A percentile compares a stretch with the other conserved stretches of the same genome.
phyloP scores from a whole-genome alignment of 2,329 filamentous ascomycete species.

The Phialocephala sp. region DNA sequence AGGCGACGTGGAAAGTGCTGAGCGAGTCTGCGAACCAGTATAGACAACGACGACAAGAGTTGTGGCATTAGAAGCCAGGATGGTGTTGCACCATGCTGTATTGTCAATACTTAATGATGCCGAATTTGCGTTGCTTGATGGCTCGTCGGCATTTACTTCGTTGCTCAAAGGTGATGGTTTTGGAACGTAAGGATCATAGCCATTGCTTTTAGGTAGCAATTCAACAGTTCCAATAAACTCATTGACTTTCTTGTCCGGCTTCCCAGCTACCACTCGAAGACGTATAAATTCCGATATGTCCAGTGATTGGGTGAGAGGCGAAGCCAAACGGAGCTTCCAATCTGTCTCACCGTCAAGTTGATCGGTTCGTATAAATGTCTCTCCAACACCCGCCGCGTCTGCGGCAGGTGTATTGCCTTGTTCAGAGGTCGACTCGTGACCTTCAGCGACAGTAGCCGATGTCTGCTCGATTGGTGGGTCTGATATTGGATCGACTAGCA shows the following conservation, averaged over 20 bases:
- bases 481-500: constrained; percentile 41
- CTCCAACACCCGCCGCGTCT: constrained; percentile 57
- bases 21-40: constrained; percentile 91
- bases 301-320: constrained; percentile 82
- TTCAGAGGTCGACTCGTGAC: constrained; percentile 35
- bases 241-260: constrained; percentile 92
- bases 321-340: constrained; percentile 93
- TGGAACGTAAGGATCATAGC: constrained; percentile 51
- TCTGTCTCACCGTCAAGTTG: constrained; percentile 98
- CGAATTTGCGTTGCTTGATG: constrained; percentile 53
- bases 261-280: constrained; percentile 78
- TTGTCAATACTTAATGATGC: constrained; percentile 90
- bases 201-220: constrained; percentile 63
- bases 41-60: constrained; percentile 92
- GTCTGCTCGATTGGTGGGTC: constrained; percentile 39
- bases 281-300: constrained; percentile 72
- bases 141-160: constrained; percentile 43
- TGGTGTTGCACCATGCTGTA: constrained; percentile 97
- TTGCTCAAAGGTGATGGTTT: constrained; percentile 31
- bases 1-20: constrained; percentile 88
- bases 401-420: constrained; percentile 38
- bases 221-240: constrained; percentile 92
- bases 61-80: constrained; percentile 89
- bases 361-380: constrained; percentile 97
- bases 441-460: constrained; percentile 30